Evolutionary conservation across 192 early-diverging fungal species (phyloP).

Genomic region (Radiomyces spectabilis): DNA sequence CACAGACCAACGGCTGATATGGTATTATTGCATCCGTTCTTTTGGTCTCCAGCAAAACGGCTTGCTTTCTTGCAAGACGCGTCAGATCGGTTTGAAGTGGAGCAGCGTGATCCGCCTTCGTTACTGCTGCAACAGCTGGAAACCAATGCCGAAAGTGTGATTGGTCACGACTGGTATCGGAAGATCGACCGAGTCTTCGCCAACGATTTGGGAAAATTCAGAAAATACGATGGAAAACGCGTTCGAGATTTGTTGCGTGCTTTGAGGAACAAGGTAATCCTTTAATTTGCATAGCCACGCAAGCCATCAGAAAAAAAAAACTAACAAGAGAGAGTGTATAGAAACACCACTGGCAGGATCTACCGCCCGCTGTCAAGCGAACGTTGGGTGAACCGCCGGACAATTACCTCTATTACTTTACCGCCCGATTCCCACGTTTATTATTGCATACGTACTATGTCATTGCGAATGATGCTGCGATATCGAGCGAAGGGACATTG

Average conservation of each 20-base stretch:
- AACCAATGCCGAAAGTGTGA: conserved; percentile 41
- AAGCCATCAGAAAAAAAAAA: neutral
- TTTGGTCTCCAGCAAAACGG: conserved; percentile 83
- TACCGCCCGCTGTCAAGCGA: conserved; percentile 66
- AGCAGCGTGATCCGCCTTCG: conserved; percentile 66
- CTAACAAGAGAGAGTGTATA: conserved; percentile 10
- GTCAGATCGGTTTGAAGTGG: conserved; percentile 90
- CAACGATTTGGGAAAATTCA: conserved; percentile 83
- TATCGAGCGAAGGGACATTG: conserved; percentile 59
- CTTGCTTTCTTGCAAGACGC: conserved; percentile 90
- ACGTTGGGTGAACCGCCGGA: conserved; percentile 80
- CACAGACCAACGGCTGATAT: conserved; percentile 66
- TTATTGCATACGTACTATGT: conserved; percentile 86
- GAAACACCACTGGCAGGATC: conserved; percentile 97
- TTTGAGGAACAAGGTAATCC: conserved; percentile 90
- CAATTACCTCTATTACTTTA: conserved; percentile 85
- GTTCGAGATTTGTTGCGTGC: conserved; percentile 86
- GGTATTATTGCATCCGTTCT: conserved; percentile 89
- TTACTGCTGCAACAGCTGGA: conserved; percentile 62
- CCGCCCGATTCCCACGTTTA: conserved; percentile 80
- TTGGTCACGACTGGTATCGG: conserved; percentile 72
- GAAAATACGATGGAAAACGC: conserved; percentile 83
- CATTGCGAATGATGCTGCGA: conserved; percentile 54
- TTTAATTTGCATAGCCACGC: no score
- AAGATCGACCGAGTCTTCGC: conserved; percentile 62